phyloP scores from a whole-genome alignment of 2,329 filamentous ascomycete genomes.

The Emydomyces testavorans region DNA sequence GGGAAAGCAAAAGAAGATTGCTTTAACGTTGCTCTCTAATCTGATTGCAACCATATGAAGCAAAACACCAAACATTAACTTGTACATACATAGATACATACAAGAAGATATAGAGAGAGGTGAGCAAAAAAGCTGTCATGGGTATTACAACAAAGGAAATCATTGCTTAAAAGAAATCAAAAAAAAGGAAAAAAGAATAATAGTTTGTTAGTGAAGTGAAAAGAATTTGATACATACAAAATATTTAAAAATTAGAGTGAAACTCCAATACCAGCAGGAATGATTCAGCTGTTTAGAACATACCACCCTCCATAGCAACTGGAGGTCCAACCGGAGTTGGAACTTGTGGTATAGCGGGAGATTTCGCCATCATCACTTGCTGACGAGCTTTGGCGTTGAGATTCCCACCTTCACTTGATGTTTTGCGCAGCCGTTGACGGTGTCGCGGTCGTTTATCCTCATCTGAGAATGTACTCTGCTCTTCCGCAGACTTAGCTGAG shows the following conservation, averaged over 20 bases:
- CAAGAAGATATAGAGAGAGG: background rate
- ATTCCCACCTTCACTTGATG: conserved; percentile 41
- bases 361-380: conserved; percentile 25
- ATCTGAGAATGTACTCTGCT: conserved; percentile 37
- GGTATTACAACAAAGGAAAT: conserved; percentile 10
- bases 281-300: conserved; percentile 26
- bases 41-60: background rate
- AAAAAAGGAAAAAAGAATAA: background rate
- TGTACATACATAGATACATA: background rate
- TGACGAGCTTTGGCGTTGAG: conserved; percentile 37
- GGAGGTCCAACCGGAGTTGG: conserved; percentile 19
- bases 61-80: background rate
- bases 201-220: background rate
- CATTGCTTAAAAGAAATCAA: conserved; percentile 1
- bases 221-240: background rate
- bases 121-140: background rate
- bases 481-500: conserved; percentile 20
- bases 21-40: background rate
- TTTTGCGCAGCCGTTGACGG: conserved; percentile 37
- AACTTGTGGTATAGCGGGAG: conserved; percentile 24
- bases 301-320: conserved; percentile 24
- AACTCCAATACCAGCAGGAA: conserved; percentile 7
- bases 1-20: no score
- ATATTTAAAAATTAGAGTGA: conserved; percentile 2
- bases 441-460: conserved; percentile 29